Base-by-base conservation (phyloP, 192 early-diverging fungal genomes). In the Funneliformis mosseae region DNA sequence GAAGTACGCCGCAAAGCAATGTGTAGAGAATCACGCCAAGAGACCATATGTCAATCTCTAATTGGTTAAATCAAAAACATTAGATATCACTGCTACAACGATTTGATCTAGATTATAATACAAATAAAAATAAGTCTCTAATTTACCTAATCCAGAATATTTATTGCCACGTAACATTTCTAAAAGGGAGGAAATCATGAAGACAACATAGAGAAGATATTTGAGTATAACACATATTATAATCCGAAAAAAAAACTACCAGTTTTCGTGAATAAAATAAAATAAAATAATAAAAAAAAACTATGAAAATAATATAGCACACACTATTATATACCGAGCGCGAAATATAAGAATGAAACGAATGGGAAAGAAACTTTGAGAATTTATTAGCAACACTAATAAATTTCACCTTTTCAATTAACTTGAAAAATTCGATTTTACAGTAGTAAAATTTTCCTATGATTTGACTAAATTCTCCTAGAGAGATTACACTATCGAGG, bases 21-120 rank as follows among this genome's bases (percentile, higher is more conserved):
- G 97, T 95, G 83, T 95, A 98, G 12, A 97, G 89, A 77, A 99
- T 93, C 18, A 97, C 93, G 55, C 97, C 97, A 77, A 99, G 87
- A 3, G 95, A 96, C 97, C 97, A 99, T 74, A 99, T 88, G 87
- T 99, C 97, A 21, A 97, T 96, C 78, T 87, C 85, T 84, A 73
- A 41, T 71, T 43, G 8, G 8, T 14, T 23, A 5, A 27, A 63
- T 27, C 14, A 16, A 38, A 25, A 8, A 59, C 63, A 27, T 77
- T 62, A 41, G 28, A 66, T 21, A 25, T 23, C 41, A 5, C 23
- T 16, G 23, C 6, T 39, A 63, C 41, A 73, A 74, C 33, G 21
- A 28, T 55, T 14, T 69, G 8, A 50, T 23, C n/a, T 45, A 60
- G 14, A 41, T 23, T 39, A n/a, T 39, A 21, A 60, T 41, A 66